These are phyloP conservation scores for Geosmithia putterillii DNA, from an alignment of 2,329 filamentous ascomycete species.

Conservation along the genomic window DNA sequence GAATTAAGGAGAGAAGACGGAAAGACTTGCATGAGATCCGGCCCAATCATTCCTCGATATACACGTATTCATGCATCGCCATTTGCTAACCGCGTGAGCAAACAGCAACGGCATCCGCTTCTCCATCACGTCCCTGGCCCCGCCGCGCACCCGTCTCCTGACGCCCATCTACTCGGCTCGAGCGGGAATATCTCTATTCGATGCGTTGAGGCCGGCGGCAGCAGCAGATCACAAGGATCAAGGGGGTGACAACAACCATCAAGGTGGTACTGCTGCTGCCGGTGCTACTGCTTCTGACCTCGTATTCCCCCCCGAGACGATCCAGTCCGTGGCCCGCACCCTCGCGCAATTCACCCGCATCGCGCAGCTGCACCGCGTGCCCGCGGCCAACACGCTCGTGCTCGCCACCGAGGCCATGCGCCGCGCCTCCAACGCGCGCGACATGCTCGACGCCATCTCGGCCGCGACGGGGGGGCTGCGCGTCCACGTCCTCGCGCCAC, in stretches of 20 bases:
- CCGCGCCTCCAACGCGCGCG: slow-evolving; percentile 59
- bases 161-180: slow-evolving; percentile 69
- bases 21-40: neutral
- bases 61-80: neutral
- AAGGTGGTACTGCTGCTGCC: too few species aligned
- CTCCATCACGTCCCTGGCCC: slow-evolving; percentile 72
- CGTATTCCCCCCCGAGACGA: slow-evolving; percentile 40
- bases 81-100: slow-evolving; percentile 1
- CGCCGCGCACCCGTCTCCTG: slow-evolving; percentile 58
- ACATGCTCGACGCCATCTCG: slow-evolving; percentile 55
- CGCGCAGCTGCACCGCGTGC: slow-evolving; percentile 59
- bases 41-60: neutral
- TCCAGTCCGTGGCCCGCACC: slow-evolving; percentile 51
- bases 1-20: neutral
- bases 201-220: slow-evolving; percentile 50
- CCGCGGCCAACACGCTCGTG: slow-evolving; percentile 51
- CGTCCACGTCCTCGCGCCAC: slow-evolving; percentile 62
- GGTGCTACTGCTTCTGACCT: too few species aligned
- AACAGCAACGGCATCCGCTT: slow-evolving; percentile 83
- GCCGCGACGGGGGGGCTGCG: slow-evolving; percentile 48
- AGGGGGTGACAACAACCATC: neutral
- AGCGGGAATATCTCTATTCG: slow-evolving; percentile 74
- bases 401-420: slow-evolving; percentile 86
- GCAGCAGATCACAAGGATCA: neutral
- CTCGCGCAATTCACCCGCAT: slow-evolving; percentile 60